Base-by-base conservation (phyloP, 2,329 filamentous ascomycete genomes). In the Ascochyta rabiei region DNA sequence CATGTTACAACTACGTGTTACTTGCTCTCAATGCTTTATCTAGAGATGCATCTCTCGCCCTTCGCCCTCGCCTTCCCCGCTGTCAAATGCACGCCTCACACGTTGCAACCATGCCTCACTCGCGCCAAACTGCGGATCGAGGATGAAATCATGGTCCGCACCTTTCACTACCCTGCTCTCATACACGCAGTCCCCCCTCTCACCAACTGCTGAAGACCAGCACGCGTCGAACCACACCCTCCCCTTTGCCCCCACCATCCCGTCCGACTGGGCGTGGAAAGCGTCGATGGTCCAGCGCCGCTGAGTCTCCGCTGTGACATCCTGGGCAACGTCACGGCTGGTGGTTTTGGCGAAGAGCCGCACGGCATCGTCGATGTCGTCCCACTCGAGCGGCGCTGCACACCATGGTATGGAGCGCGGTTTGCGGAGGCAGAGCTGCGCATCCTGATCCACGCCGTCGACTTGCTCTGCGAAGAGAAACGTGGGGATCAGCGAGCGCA, bases 201-300 rank as follows among this genome's bases (percentile, higher is more conserved):
- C 13, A 13, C 34, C 2, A 34, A 23, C 15, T 33, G n/a, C 15
- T 15, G 28, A 8, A 12, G 8, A 12, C 64, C 64, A 68, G 26
- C 60, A 65, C 2, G 34, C 28, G 38, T 68, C 63, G 35, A 66
- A 68, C 63, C 62, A 68, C 12, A 10, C 13, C 26, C 52, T 31
- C 3, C 64, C 64, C 39, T 59, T 65, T 24, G 52, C 38, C 1
- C 64, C 63, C 2, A 66, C 59, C 63, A 68, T 64, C 13, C 48
- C 28, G 37, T 68, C 64, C 0, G 46, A 48, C 41, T 64, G 56
- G 3, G 63, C 64, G 34, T 68, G 62, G 19, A 63, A 68, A 6
- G 50, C 40, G 45, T 63, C 52, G 13, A 66, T 31, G 1, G 3
- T 42, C 62, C 60, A 65, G 10, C 10, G 10, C 15, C 10, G 37